Base-by-base conservation (phyloP, 306 rosid species). In the Vigna unguiculata region DNA sequence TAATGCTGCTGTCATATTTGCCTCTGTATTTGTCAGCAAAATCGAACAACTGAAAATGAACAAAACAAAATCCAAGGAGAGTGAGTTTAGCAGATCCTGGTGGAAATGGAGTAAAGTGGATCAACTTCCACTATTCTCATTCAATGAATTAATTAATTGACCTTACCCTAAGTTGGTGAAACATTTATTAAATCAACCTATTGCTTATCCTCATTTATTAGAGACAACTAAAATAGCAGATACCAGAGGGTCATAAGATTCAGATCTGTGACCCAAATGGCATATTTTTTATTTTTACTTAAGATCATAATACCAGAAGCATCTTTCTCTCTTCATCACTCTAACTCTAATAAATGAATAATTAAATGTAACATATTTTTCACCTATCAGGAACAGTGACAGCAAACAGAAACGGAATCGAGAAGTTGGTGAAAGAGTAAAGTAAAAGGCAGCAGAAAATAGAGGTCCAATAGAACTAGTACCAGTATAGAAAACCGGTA, bases 11-110 rank as follows among this genome's bases (percentile, higher is more conserved):
- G 90, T 92, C 97, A 73, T 95, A 95, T 74, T 92, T 92, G 71
- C 97, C 99, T 78, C 97, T 90, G 85, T 95, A 88, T 83, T 89
- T 91, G 77, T 95, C 96, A 65, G 99, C 99, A 73, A 95, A 89
- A 83, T 88, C 92, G 72, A 95, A 95, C 59, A 95, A 79, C 98
- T 94, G 96, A 58, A 72, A 72, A 74, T 34, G 15, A 30, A 43
- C 60, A 49, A 36, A 11, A 6, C 57, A 68, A 2, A 6, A 6
- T 0, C 10, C 57, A 68, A 2, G 4, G 1, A 17, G 3, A 25
- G 32, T 16, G 43, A 84, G 63, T 24, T 46, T 17, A 28, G 78
- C 16, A 57, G 55, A 51, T 74, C 28, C 54, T 8, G 15, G 36
- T 6, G 40, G 15, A 43, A 80, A 17, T 25, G 41, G 43, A 47